Base-by-base conservation (phyloP, 768 basidiomycete species). In the Tricholomella constricta region DNA sequence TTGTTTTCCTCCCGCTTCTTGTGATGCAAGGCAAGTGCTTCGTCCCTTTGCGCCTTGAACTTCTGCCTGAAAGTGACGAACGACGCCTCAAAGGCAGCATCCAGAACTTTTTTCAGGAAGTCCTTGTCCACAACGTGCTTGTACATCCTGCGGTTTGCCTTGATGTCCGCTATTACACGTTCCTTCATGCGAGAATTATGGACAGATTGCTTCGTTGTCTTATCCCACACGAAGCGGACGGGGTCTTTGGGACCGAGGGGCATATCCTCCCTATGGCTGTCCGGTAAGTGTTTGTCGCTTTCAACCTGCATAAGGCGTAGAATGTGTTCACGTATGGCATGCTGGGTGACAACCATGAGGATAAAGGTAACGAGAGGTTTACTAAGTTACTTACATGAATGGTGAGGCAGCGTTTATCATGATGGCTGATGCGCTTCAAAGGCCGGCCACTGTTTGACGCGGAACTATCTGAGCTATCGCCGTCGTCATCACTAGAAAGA, bases 141-240 rank as follows among this genome's bases (percentile, higher is more conserved):
- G 66, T 89, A 91, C 49, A 77, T 51, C 25, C 68, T 70, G 8
- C 84, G 78, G 23, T 80, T 79, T 11, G 76, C 71, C 49, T 78
- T 83, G 52, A 91, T 68, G 62, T 89, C 85, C 7, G 72, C 72
- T 19, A 89, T 63, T 7, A 89, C 65, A 8, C 83, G 82, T 14
- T 74, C 68, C 69, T 86, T 89, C 88, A 89, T 89, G 12, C 79
- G 77, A 9, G 77, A 73, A 53, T 91, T 91, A 61, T 89, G 88
- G 17, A 82, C 77, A 1, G 88, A 90, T 60, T 89, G 86, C 54
- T 83, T 87, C 10, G 80, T 74, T 2, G 89, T 91, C 65, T 88
- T 88, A 55, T 86, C 83, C 89, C 89, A 91, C 4, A 89, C 84
- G 57, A 90, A 90, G 17, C 88, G 84, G 12, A 90, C 74, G 1